Evolutionary conservation across 495 filamentous ascomycete species (phyloP).

Genomic region (Massariosphaeria phaeospora): DNA sequence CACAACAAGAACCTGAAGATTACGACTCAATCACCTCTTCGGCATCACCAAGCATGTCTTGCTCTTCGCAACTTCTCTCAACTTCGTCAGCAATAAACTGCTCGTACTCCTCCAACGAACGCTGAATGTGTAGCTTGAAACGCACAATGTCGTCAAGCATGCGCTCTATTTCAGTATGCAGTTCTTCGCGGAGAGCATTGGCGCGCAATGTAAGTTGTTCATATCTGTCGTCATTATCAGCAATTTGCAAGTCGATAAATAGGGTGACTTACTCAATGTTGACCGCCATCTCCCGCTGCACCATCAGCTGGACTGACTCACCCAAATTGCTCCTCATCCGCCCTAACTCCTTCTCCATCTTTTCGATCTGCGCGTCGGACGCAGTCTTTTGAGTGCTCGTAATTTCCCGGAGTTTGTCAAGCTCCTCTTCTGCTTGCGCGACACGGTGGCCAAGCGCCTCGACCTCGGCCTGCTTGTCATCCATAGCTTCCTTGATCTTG

Average conservation of each 20-base stretch:
- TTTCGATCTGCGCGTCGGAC: conserved; percentile 89
- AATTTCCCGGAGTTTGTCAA: conserved; percentile 86
- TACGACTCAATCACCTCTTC: conserved; percentile 22
- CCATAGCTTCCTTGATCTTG: conserved; percentile 87
- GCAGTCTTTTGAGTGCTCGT: conserved; percentile 80
- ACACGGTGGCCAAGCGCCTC: conserved; percentile 85
- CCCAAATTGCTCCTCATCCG: conserved; percentile 80
- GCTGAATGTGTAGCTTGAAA: conserved; percentile 96
- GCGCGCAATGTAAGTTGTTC: conserved; percentile 83
- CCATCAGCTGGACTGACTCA: conserved; percentile 88
- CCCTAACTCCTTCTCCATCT: conserved; percentile 94
- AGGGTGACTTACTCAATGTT: conserved; percentile 72
- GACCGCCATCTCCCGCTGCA: conserved; percentile 93
- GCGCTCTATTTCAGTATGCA: conserved; percentile 92
- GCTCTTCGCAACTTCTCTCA: conserved; percentile 60
- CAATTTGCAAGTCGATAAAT: background rate
- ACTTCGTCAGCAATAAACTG: conserved; percentile 86
- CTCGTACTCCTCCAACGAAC: conserved; percentile 86
- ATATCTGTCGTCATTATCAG: conserved; percentile 51
- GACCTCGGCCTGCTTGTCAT: conserved; percentile 87
- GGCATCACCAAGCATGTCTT: conserved; percentile 30
- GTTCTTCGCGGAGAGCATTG: conserved; percentile 79
- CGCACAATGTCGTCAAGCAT: conserved; percentile 97
- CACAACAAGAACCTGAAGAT: background rate
- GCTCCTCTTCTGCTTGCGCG: conserved; percentile 82